phyloP scores from a whole-genome alignment of 345 rosid genomes.

The Schrenkiella parvula region DNA sequence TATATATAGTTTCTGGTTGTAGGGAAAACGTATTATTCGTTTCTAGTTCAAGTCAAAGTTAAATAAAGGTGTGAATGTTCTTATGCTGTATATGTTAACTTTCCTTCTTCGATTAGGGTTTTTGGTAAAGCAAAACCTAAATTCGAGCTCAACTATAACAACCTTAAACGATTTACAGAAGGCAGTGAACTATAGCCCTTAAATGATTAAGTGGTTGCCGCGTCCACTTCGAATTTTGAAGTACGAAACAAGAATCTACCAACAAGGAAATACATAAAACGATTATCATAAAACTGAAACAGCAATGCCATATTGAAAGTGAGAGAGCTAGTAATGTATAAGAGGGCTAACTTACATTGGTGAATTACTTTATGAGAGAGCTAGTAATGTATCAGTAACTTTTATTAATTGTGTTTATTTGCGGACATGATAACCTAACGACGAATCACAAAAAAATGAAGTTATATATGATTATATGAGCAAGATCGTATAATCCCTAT shows the following conservation, averaged over 20 bases:
- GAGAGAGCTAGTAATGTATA: constrained; percentile 7
- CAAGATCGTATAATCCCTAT: not conserved
- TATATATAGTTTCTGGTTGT: too few species aligned
- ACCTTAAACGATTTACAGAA: not conserved
- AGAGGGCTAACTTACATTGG: not conserved
- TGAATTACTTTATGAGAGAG: not conserved
- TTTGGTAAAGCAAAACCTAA: not conserved
- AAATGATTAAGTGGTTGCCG: constrained; percentile 3
- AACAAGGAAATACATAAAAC: not conserved
- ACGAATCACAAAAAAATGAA: not conserved
- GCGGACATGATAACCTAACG: not conserved
- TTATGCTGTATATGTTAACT: not conserved
- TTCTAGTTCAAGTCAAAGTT: not conserved
- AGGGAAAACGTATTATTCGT: too few species aligned
- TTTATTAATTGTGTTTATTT: not conserved
- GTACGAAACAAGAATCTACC: not conserved
- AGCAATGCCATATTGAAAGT: not conserved
- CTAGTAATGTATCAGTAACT: not conserved
- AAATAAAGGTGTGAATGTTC: not conserved
- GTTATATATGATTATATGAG: not conserved
- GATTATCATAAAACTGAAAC: not conserved
- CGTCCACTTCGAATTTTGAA: constrained; percentile 6
- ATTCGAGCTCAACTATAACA: not conserved
- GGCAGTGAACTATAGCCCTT: not conserved
- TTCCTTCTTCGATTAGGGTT: not conserved